These are phyloP conservation scores for Aspergillus jensenii DNA, from an alignment of 2,329 filamentous ascomycete species.

Conservation along the genomic window DNA sequence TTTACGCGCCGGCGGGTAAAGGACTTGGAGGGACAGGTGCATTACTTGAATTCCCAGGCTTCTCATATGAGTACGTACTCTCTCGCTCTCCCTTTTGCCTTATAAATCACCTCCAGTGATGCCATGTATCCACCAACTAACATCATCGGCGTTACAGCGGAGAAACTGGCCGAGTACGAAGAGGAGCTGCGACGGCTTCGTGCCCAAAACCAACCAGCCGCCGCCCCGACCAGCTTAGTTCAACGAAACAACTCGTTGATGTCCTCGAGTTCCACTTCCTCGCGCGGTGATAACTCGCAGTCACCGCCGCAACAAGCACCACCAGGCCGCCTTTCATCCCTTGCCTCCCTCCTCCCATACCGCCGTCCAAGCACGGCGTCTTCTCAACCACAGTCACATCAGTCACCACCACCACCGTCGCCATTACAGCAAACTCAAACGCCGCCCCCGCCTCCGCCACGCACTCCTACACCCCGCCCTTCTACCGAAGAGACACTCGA, in stretches of 20 bases:
- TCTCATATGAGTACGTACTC: slow-evolving; percentile 50
- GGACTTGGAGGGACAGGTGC: slow-evolving; percentile 58
- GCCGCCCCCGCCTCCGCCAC: slow-evolving; percentile 23
- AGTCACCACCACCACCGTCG: background rate
- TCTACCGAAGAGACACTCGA: slow-evolving; percentile 35
- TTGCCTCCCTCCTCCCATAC: slow-evolving; percentile 41
- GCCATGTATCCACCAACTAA: background rate
- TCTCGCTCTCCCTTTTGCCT: background rate
- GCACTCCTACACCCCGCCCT: slow-evolving; percentile 20
- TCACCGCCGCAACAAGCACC: slow-evolving; percentile 17
- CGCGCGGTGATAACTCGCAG: slow-evolving; percentile 6
- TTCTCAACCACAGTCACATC: slow-evolving; percentile 15
- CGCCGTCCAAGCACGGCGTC: slow-evolving; percentile 36
- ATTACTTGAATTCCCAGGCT: slow-evolving; percentile 52
- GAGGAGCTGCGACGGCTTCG: slow-evolving; percentile 57
- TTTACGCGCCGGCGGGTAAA: slow-evolving; percentile 43
- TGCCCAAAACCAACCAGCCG: slow-evolving; percentile 23
- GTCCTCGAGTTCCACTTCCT: slow-evolving; percentile 22
- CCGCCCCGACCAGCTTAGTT: slow-evolving; percentile 21
- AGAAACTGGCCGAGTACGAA: slow-evolving; percentile 63
- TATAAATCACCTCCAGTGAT: background rate
- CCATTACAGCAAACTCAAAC: slow-evolving; percentile 8
- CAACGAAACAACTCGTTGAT: slow-evolving; percentile 26
- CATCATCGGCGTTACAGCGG: slow-evolving; percentile 36
- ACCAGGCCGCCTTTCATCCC: slow-evolving; percentile 37